Conservation (phyloP, 768 basidiomycete genomes). For the Suillus tomentosus region DNA sequence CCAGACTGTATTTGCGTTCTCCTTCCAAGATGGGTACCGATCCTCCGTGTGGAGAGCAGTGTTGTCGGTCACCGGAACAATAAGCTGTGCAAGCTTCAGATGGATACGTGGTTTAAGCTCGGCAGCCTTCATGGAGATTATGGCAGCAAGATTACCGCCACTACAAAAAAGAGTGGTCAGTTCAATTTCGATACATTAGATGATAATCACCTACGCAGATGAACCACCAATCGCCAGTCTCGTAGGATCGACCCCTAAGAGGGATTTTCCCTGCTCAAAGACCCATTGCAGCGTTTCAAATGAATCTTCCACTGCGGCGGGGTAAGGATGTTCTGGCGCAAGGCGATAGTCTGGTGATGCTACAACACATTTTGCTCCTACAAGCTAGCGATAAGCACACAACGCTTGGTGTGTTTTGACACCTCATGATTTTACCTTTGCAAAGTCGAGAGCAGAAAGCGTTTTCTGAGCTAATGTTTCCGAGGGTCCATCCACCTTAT, state of each 20-base stretch:
- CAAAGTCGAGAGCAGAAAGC: conserved; percentile 47
- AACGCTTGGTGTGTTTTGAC: neutral
- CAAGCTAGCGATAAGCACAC: conserved; percentile 4
- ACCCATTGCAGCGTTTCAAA: conserved; percentile 40
- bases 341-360: conserved; percentile 36
- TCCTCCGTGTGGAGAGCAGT: conserved; percentile 49
- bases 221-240: conserved; percentile 72
- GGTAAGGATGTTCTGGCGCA: conserved; percentile 36
- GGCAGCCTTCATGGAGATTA: conserved; percentile 66
- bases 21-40: conserved; percentile 53
- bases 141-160: conserved; percentile 72
- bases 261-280: conserved; percentile 41
- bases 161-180: conserved; percentile 37
- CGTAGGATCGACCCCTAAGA: conserved; percentile 50
- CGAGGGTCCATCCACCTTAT: conserved; percentile 77
- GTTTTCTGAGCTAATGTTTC: conserved; percentile 61
- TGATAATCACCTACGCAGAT: conserved; percentile 50
- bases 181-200: neutral
- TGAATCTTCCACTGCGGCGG: conserved; percentile 35
- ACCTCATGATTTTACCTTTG: conserved; percentile 22
- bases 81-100: conserved; percentile 61
- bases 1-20: conserved; percentile 63
- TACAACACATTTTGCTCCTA: conserved; percentile 37
- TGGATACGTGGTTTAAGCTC: conserved; percentile 48
- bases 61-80: conserved; percentile 79